Percentiles rank a stretch among this genome's conserved stretches.
Conservation (phyloP, 106 monocot species). For the Xerophyta viscosa region DNA sequence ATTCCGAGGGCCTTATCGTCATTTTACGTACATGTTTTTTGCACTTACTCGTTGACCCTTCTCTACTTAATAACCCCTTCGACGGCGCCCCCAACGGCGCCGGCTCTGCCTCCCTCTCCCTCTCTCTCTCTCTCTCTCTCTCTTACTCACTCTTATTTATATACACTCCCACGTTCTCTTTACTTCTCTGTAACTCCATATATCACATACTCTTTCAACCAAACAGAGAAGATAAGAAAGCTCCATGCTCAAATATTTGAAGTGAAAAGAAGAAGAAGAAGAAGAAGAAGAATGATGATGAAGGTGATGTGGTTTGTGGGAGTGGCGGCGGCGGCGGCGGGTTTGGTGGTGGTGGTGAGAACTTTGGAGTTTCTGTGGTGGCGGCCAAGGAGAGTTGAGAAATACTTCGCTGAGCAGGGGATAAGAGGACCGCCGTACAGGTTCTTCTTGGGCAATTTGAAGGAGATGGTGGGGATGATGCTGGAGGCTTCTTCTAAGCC, state of each 20-base stretch:
- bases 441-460: slow-evolving; percentile 61
- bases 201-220: background rate
- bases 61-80: no score
- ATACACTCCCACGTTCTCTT: no score
- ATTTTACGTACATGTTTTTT: no score
- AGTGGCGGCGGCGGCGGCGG: slow-evolving; percentile 4
- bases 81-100: no score
- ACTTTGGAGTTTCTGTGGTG: slow-evolving; percentile 59
- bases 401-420: slow-evolving; percentile 63
- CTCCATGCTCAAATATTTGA: background rate
- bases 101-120: no score
- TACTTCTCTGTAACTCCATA: no score
- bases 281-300: no score
- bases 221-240: background rate
- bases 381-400: slow-evolving; percentile 44
- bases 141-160: no score
- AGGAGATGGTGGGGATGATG: slow-evolving; percentile 66
- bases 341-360: slow-evolving; percentile 20
- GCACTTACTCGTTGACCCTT: no score
- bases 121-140: no score
- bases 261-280: background rate
- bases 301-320: slow-evolving; percentile 10
- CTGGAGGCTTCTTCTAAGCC: slow-evolving; percentile 54
- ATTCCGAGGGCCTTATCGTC: no score
- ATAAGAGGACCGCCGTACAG: slow-evolving; percentile 64